Evolutionary conservation across 345 rosid genomes (phyloP).

Genomic region (Cardamine occulta): DNA sequence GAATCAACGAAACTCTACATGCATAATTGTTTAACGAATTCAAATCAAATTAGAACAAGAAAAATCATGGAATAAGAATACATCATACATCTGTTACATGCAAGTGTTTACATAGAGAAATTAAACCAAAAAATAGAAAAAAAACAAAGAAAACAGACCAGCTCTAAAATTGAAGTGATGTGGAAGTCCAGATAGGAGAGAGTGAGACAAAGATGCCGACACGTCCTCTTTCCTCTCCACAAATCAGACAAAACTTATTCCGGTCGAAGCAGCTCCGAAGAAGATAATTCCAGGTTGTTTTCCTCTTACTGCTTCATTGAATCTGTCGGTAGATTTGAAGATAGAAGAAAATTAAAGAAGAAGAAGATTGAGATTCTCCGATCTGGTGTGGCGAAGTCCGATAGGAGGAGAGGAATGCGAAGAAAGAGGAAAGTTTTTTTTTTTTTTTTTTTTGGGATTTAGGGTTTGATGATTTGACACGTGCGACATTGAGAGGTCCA

Average conservation of each 20-base stretch:
- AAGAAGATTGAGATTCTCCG: conserved; percentile 33
- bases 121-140: background rate
- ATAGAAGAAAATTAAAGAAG: background rate
- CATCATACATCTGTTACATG: conserved; percentile 12
- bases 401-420: conserved; percentile 47
- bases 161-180: conserved; percentile 48
- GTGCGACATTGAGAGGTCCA: conserved; percentile 63
- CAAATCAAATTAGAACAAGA: background rate
- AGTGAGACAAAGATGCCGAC: conserved; percentile 36
- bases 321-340: conserved; percentile 30
- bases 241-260: conserved; percentile 51
- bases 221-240: conserved; percentile 39
- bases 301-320: conserved; percentile 13
- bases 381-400: conserved; percentile 56
- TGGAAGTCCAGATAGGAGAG: conserved; percentile 64
- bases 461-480: conserved; percentile 75
- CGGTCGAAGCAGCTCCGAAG: conserved; percentile 5
- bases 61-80: background rate
- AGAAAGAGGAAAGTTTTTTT: conserved; percentile 38
- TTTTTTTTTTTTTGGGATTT: conserved; percentile 33
- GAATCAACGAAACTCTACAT: background rate
- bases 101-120: background rate
- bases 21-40: background rate
- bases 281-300: background rate
- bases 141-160: conserved; percentile 38